phyloP scores from a whole-genome alignment of 768 basidiomycete genomes.

The Pilatotrama ljubarskyi region DNA sequence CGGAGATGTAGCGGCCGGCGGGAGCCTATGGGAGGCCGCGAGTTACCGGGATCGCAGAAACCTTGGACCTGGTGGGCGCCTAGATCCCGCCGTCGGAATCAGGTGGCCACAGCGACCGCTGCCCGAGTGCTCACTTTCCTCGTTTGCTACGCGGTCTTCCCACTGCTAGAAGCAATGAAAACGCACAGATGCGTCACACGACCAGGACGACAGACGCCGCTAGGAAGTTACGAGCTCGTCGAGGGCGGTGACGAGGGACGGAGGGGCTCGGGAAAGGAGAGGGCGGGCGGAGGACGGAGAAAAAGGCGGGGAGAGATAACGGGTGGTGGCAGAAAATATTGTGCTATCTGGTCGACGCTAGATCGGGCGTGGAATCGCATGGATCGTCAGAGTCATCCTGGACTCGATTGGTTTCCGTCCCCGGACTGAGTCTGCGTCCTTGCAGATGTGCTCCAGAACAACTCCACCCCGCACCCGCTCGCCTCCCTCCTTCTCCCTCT shows the following conservation, averaged over 20 bases:
- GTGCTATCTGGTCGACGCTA: neutral
- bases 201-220: neutral
- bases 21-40: neutral
- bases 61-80: too few relatives aligned
- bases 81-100: neutral
- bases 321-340: neutral
- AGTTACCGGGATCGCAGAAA: neutral
- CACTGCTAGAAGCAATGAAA: neutral
- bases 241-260: neutral
- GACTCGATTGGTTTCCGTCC: neutral
- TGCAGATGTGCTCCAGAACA: constrained; percentile 13
- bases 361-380: neutral
- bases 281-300: neutral
- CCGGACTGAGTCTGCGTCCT: neutral
- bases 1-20: too few relatives aligned
- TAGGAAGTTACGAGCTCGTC: neutral
- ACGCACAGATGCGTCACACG: neutral
- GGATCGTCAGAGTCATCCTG: constrained; percentile 10
- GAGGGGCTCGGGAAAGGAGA: neutral
- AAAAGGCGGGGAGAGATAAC: neutral
- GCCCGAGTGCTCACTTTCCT: neutral
- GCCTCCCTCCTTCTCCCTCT: neutral
- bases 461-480: neutral
- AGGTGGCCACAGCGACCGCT: constrained; percentile 5
- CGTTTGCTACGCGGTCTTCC: neutral